Evolutionary conservation across 768 basidiomycete species (phyloP).

Genomic region (Mycena kentingensis): DNA sequence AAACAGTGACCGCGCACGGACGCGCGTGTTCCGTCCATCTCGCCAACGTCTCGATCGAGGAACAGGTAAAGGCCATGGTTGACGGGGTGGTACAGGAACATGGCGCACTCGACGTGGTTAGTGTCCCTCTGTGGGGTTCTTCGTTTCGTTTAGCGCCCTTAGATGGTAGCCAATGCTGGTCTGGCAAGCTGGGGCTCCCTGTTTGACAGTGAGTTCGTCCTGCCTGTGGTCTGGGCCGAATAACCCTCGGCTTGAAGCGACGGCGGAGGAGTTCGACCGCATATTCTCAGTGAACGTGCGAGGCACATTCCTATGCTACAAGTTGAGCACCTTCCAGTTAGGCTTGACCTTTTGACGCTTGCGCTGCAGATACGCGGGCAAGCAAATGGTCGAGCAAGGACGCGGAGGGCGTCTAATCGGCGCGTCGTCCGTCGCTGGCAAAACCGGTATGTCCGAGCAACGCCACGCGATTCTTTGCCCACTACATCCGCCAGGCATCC

Average conservation of each 20-base stretch:
- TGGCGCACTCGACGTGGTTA: conserved; percentile 35
- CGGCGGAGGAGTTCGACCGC: conserved; percentile 17
- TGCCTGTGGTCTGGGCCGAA: neutral
- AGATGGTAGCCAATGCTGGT: conserved; percentile 29
- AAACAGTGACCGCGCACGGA: neutral
- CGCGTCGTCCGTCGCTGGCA: conserved; percentile 30
- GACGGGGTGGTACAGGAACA: conserved; percentile 25
- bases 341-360: too few species aligned
- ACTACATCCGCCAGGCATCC: neutral
- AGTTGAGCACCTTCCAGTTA: too few species aligned
- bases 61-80: conserved; percentile 34
- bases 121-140: conserved; percentile 1
- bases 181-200: conserved; percentile 6
- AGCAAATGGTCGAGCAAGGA: conserved; percentile 23
- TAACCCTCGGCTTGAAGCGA: neutral
- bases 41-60: conserved; percentile 32
- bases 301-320: conserved; percentile 27
- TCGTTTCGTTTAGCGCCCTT: neutral
- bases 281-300: conserved; percentile 24
- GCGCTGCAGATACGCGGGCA: conserved; percentile 25
- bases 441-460: conserved; percentile 20
- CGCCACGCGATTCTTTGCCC: neutral
- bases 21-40: conserved; percentile 2
- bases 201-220: conserved; percentile 3
- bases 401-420: too few species aligned